Evolutionary conservation across 371 early-diverging fungal genomes (phyloP).

Genomic region (Mycotypha africana): DNA sequence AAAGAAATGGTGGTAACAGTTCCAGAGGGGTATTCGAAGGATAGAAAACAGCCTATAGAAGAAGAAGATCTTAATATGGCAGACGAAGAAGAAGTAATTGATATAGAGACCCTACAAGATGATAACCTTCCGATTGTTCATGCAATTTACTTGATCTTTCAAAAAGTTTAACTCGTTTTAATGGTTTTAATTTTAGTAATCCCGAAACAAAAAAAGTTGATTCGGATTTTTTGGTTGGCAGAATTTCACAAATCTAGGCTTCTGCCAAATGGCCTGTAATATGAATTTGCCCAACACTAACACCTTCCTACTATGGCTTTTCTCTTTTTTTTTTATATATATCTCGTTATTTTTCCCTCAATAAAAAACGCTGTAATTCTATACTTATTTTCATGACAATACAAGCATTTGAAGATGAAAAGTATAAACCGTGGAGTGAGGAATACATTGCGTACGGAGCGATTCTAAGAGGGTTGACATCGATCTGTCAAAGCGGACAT

Average conservation of each 20-base stretch:
- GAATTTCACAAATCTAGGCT: too few relatives aligned
- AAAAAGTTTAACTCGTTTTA: conserved; percentile 10
- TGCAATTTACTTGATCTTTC: conserved; percentile 43
- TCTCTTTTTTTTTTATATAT: too few relatives aligned
- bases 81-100: conserved; percentile 23
- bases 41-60: conserved; percentile 31
- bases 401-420: conserved; percentile 61
- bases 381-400: too few relatives aligned
- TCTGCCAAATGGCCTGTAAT: too few relatives aligned
- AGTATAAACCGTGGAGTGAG: conserved; percentile 77
- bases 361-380: too few relatives aligned
- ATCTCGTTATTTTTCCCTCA: too few relatives aligned
- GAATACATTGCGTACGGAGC: conserved; percentile 83
- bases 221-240: too few relatives aligned
- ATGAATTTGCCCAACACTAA: too few relatives aligned
- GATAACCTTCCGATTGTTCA: conserved; percentile 46
- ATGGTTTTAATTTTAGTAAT: too few relatives aligned
- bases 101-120: conserved; percentile 23
- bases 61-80: conserved; percentile 9
- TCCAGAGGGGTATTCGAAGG: conserved; percentile 74
- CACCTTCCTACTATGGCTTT: too few relatives aligned
- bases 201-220: too few relatives aligned
- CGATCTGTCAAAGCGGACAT: conserved; percentile 28
- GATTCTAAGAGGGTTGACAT: conserved; percentile 69
- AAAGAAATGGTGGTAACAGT: conserved; percentile 83